Conservation (phyloP, 164 flowering plant species). For the Dillenia suffruticosa region DNA sequence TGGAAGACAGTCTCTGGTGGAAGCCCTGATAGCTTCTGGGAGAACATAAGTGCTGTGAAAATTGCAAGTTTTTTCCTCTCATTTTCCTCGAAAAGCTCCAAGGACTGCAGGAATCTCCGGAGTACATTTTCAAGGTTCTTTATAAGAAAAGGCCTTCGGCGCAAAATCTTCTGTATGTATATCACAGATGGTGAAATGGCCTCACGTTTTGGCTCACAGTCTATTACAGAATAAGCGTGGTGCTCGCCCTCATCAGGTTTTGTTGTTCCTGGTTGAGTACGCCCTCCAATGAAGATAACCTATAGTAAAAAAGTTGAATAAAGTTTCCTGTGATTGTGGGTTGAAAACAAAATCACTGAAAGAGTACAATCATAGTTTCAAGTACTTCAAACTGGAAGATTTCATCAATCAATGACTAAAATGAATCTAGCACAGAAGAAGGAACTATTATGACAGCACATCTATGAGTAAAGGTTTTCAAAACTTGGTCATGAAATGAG, state of each 20-base stretch:
- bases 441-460: too few species aligned
- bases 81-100: slow-evolving; percentile 97
- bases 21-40: slow-evolving; percentile 95
- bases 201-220: slow-evolving; percentile 82
- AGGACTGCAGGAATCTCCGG: slow-evolving; percentile 87
- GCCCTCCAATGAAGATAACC: slow-evolving; percentile 95
- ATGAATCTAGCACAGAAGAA: too few species aligned
- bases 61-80: slow-evolving; percentile 95
- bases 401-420: too few species aligned
- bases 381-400: too few species aligned
- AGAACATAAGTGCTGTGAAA: slow-evolving; percentile 95
- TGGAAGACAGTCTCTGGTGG: slow-evolving; percentile 98
- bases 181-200: slow-evolving; percentile 83
- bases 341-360: too few species aligned
- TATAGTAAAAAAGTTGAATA: slow-evolving; percentile 21
- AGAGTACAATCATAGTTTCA: too few species aligned
- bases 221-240: slow-evolving; percentile 79
- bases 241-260: slow-evolving; percentile 99
- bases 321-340: neutral
- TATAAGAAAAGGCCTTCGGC: slow-evolving; percentile 89
- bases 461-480: too few species aligned
- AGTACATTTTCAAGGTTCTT: slow-evolving; percentile 98
- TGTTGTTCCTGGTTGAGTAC: slow-evolving; percentile 95
- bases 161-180: slow-evolving; percentile 83
- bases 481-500: too few species aligned